These are phyloP conservation scores for Blastomyces emzantsi DNA, from an alignment of 2,329 filamentous ascomycete genomes.

Conservation along the genomic window DNA sequence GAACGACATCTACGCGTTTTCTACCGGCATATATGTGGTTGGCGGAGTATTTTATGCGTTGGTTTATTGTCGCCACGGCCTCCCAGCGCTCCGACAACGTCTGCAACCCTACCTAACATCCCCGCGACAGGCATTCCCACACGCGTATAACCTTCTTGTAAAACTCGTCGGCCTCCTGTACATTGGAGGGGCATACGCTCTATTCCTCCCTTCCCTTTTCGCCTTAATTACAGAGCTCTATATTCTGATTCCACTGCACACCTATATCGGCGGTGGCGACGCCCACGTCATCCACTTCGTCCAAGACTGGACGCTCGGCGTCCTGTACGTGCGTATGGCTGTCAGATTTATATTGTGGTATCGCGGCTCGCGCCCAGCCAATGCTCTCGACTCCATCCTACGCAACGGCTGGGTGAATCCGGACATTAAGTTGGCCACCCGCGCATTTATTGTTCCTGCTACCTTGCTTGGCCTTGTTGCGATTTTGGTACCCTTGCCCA, in stretches of 20 bases:
- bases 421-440: conserved; percentile 67
- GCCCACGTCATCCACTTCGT: conserved; percentile 61
- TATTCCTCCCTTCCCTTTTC: conserved; percentile 74
- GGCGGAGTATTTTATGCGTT: conserved; percentile 57
- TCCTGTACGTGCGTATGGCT: conserved; percentile 79
- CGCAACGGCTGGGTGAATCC: conserved; percentile 69
- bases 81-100: conserved; percentile 11
- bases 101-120: conserved; percentile 24
- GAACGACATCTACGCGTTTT: conserved; percentile 96
- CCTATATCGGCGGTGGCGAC: conserved; percentile 48
- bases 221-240: conserved; percentile 81
- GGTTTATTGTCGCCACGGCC: conserved; percentile 10
- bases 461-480: conserved; percentile 53
- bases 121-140: conserved; percentile 23
- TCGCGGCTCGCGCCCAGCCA: conserved; percentile 60
- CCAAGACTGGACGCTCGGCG: conserved; percentile 87
- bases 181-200: conserved; percentile 61
- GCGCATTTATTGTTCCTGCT: conserved; percentile 75
- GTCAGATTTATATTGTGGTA: conserved; percentile 60
- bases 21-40: conserved; percentile 74
- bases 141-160: conserved; percentile 16
- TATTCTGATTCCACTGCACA: conserved; percentile 75
- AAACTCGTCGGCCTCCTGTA: conserved; percentile 55
- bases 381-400: conserved; percentile 65
- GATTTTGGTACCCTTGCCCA: conserved; percentile 54